Percentiles rank a stretch among this genome's conserved stretches.
Conservation (phyloP, 179 eudicot species). For the Beta corolliflora region DNA sequence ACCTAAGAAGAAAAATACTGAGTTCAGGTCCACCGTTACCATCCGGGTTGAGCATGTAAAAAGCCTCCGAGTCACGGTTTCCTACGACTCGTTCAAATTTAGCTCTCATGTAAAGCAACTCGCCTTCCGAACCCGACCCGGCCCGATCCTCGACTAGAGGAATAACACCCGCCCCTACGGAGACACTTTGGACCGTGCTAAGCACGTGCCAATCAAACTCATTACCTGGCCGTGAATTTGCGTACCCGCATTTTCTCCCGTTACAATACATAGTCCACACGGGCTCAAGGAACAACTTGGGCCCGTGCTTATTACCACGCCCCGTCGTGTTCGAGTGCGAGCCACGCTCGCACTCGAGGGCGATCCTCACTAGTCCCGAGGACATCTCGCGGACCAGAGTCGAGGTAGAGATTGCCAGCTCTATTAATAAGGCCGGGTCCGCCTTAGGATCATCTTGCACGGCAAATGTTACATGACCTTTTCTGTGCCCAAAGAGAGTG, state of each 20-base stretch:
- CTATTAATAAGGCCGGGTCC: constrained; percentile 60
- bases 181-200: constrained; percentile 64
- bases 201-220: constrained; percentile 80
- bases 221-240: constrained; percentile 47
- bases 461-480: constrained; percentile 81
- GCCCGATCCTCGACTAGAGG: constrained; percentile 53
- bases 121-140: constrained; percentile 46
- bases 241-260: constrained; percentile 76
- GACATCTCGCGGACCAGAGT: constrained; percentile 75
- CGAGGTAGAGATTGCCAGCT: constrained; percentile 62
- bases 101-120: constrained; percentile 87
- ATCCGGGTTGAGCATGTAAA: constrained; percentile 93
- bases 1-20: constrained; percentile 78
- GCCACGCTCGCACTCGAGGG: constrained; percentile 60
- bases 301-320: constrained; percentile 29
- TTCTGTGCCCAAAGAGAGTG: constrained; percentile 79
- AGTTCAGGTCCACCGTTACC: constrained; percentile 94
- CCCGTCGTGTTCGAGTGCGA: constrained; percentile 6
- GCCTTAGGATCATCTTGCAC: constrained; percentile 63
- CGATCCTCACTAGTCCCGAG: constrained; percentile 76
- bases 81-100: constrained; percentile 89
- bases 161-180: constrained; percentile 92
- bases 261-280: constrained; percentile 89
- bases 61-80: constrained; percentile 92
- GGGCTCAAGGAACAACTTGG: constrained; percentile 51